Percentiles rank a stretch among this genome's conserved stretches.
These are phyloP conservation scores for Pseudofabraea citricarpa DNA, from an alignment of 2,329 filamentous ascomycete species.

Conservation along the genomic window DNA sequence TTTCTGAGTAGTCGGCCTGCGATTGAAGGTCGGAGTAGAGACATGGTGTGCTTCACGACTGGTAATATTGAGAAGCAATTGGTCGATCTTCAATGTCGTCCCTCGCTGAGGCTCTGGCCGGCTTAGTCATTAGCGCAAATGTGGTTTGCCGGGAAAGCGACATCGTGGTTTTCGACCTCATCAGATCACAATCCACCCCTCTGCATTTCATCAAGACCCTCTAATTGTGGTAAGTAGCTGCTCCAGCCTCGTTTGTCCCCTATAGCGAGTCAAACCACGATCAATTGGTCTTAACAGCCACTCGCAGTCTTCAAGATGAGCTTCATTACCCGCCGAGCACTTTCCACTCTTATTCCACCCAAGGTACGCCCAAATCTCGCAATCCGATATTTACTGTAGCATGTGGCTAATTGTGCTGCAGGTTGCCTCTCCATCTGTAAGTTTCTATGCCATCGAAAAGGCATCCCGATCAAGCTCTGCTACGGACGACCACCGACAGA, in stretches of 20 bases:
- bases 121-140: slow-evolving; percentile 14
- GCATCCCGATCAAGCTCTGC: neutral
- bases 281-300: slow-evolving; percentile 30
- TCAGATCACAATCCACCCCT: slow-evolving; percentile 13
- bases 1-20: slow-evolving; percentile 48
- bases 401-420: slow-evolving; percentile 13
- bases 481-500: too few species aligned
- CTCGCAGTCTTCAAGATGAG: slow-evolving; percentile 67
- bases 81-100: slow-evolving; percentile 3
- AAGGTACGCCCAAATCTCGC: slow-evolving; percentile 61
- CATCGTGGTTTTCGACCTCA: slow-evolving; percentile 13
- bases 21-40: slow-evolving; percentile 56
- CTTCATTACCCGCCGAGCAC: slow-evolving; percentile 82
- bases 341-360: slow-evolving; percentile 97
- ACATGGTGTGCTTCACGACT: slow-evolving; percentile 49
- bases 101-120: slow-evolving; percentile 1
- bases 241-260: neutral
- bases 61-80: too few species aligned
- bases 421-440: slow-evolving; percentile 32
- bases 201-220: slow-evolving; percentile 21
- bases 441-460: slow-evolving; percentile 4
- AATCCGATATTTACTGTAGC: neutral
- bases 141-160: slow-evolving; percentile 2
- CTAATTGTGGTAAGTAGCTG: slow-evolving; percentile 23
- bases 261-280: neutral